These are phyloP conservation scores for Salix exigua DNA, from an alignment of 345 rosid species.

Conservation along the genomic window DNA sequence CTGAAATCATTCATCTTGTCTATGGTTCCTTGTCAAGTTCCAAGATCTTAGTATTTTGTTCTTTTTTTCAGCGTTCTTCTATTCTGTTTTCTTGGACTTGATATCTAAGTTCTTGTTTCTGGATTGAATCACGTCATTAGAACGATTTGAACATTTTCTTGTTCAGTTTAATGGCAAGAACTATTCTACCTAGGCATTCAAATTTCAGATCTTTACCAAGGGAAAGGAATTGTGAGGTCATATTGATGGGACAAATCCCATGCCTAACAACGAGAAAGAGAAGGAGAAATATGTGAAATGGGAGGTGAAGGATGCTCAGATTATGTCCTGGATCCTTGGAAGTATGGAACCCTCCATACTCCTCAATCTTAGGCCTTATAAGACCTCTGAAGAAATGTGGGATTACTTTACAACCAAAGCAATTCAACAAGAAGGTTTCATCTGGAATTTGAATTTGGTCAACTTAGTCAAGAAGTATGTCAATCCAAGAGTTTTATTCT, in stretches of 20 bases:
- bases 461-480: background rate
- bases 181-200: too few species aligned
- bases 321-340: background rate
- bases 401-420: conserved; percentile 9
- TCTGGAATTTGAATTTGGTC: background rate
- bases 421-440: background rate
- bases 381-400: background rate
- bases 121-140: too few species aligned
- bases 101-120: too few species aligned
- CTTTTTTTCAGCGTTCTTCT: background rate
- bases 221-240: too few species aligned
- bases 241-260: too few species aligned
- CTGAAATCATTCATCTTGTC: background rate
- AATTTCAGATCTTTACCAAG: too few species aligned
- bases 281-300: too few species aligned
- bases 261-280: too few species aligned
- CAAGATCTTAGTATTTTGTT: background rate
- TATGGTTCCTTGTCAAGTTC: background rate
- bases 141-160: too few species aligned
- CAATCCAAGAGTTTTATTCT: conserved; percentile 12
- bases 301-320: background rate
- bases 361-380: conserved; percentile 3
- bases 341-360: background rate
- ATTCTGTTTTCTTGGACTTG: too few species aligned
- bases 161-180: too few species aligned